phyloP scores from a whole-genome alignment of 2,329 filamentous ascomycete genomes.

The Cladosporium colombiae region DNA sequence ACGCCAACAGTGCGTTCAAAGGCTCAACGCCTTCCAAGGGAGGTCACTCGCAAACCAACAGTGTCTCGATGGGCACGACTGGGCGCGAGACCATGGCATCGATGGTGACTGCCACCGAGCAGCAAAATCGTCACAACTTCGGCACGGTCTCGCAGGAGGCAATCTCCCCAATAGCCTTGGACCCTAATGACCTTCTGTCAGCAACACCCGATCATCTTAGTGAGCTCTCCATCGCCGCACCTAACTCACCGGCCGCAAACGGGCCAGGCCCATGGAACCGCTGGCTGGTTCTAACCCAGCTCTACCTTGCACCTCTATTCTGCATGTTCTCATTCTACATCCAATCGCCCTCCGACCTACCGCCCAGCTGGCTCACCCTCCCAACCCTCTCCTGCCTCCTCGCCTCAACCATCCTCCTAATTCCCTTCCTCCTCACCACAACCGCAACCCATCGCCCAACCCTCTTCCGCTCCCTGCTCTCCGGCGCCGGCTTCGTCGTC shows the following conservation, averaged over 20 bases:
- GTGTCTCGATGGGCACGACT: constrained; percentile 24
- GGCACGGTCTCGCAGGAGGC: constrained; percentile 16
- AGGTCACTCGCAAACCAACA: constrained; percentile 22
- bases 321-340: constrained; percentile 65
- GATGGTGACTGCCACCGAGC: constrained; percentile 33
- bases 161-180: background rate
- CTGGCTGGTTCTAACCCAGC: constrained; percentile 83
- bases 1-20: background rate
- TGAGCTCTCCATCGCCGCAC: constrained; percentile 16
- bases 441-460: constrained; percentile 66
- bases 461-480: constrained; percentile 72
- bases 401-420: constrained; percentile 66
- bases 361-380: constrained; percentile 57
- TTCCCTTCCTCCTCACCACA: constrained; percentile 68
- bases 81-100: constrained; percentile 39
- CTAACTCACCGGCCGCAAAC: constrained; percentile 8
- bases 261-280: constrained; percentile 68
- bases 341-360: constrained; percentile 51
- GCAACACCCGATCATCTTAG: constrained; percentile 9
- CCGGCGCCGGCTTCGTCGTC: constrained; percentile 87
- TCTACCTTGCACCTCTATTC: constrained; percentile 85
- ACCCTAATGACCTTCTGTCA: constrained; percentile 1
- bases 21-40: background rate
- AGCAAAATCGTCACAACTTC: constrained; percentile 32
- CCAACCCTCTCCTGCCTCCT: constrained; percentile 46